A percentile compares a stretch with the other conserved stretches of the same genome.
Evolutionary conservation across 169 alveolate species (phyloP).

Genomic region (Plasmodium berghei): DNA sequence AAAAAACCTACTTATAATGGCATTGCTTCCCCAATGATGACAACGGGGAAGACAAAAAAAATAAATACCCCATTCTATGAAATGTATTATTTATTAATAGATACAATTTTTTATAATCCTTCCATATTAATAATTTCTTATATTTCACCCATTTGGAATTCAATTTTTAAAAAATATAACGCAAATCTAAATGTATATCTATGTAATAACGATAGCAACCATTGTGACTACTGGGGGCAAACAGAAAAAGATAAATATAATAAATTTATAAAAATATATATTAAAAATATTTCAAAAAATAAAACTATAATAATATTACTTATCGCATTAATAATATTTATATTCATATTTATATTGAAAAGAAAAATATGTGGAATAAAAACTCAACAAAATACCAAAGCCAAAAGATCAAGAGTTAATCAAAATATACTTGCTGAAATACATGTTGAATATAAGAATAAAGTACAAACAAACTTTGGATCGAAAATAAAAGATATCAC

Average conservation of each 20-base stretch:
- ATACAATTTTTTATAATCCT: neutral
- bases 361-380: slow-evolving; percentile 19
- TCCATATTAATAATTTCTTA: slow-evolving; percentile 18
- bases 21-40: neutral
- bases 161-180: neutral
- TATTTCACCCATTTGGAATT: slow-evolving; percentile 10
- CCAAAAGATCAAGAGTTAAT: neutral
- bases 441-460: slow-evolving; percentile 47
- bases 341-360: slow-evolving; percentile 4
- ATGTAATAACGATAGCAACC: no score
- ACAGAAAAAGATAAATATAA: neutral
- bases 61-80: slow-evolving; percentile 5
- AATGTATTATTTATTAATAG: neutral
- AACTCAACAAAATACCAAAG: neutral
- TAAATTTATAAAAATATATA: neutral
- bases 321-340: slow-evolving; percentile 7
- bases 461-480: slow-evolving; percentile 60
- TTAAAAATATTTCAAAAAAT: slow-evolving; percentile 3
- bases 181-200: neutral
- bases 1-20: neutral
- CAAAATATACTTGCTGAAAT: slow-evolving; percentile 53
- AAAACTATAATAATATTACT: neutral
- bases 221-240: neutral
- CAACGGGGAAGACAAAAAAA: neutral
- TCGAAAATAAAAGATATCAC: slow-evolving; percentile 65